These are phyloP conservation scores for Neoarthrinium moseri DNA, from an alignment of 2,329 filamentous ascomycete species.

Conservation along the genomic window DNA sequence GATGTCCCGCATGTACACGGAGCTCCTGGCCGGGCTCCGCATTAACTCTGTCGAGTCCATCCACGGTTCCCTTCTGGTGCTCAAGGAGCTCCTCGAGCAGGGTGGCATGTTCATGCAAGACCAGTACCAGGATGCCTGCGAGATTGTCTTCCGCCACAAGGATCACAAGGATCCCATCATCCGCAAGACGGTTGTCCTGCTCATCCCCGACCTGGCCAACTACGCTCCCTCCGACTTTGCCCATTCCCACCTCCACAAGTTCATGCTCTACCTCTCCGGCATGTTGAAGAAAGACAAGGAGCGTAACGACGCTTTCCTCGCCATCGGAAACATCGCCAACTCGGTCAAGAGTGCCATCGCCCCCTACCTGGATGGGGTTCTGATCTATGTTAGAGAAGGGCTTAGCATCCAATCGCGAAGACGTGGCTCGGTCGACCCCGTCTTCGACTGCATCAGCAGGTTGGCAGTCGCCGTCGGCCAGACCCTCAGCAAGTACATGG, in stretches of 20 bases:
- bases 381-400: conserved; percentile 90
- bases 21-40: conserved; percentile 77
- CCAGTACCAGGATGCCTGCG: conserved; percentile 86
- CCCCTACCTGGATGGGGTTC: conserved; percentile 89
- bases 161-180: conserved; percentile 89
- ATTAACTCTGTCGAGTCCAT: conserved; percentile 81
- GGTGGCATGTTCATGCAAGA: conserved; percentile 99
- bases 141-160: conserved; percentile 88
- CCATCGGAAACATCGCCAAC: conserved; percentile 94
- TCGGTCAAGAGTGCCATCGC: conserved; percentile 94
- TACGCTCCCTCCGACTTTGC: conserved; percentile 92
- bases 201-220: conserved; percentile 89
- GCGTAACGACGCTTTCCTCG: conserved; percentile 88
- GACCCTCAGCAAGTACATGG: conserved; percentile 97
- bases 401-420: conserved; percentile 75
- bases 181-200: conserved; percentile 81
- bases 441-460: conserved; percentile 97
- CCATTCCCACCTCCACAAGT: conserved; percentile 83
- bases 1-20: conserved; percentile 89
- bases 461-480: conserved; percentile 93
- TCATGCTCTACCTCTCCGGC: conserved; percentile 93
- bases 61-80: conserved; percentile 88
- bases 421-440: conserved; percentile 67
- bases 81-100: conserved; percentile 90
- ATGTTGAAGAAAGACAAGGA: conserved; percentile 96